These are phyloP conservation scores for Blastobotrys robertii DNA, from an alignment of 805 yeast genomes.

Conservation along the genomic window DNA sequence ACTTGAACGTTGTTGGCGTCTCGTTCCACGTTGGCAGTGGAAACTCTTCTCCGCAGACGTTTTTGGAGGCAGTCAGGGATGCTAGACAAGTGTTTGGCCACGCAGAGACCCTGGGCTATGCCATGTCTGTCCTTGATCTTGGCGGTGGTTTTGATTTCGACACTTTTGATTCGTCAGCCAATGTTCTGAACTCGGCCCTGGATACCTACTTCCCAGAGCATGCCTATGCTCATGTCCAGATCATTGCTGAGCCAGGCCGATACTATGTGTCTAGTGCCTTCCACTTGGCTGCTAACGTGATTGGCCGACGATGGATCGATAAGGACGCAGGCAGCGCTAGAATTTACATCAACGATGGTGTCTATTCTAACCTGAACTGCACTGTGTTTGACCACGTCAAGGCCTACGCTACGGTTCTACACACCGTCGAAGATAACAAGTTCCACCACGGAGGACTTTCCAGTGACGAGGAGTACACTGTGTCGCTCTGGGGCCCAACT, in stretches of 20 bases:
- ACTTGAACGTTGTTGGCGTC: slow-evolving; percentile 66
- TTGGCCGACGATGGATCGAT: slow-evolving; percentile 61
- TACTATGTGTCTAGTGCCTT: slow-evolving; percentile 79
- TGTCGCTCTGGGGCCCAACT: slow-evolving; percentile 95
- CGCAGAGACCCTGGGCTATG: slow-evolving; percentile 39
- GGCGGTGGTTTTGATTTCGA: slow-evolving; percentile 85
- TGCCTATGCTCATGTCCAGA: slow-evolving; percentile 25
- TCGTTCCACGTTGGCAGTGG: slow-evolving; percentile 97
- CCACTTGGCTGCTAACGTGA: slow-evolving; percentile 73
- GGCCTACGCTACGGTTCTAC: slow-evolving; percentile 61
- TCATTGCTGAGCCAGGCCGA: slow-evolving; percentile 94
- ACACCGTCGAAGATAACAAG: slow-evolving; percentile 27
- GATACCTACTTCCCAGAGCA: slow-evolving; percentile 47
- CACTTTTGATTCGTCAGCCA: slow-evolving; percentile 48
- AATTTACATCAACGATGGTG: slow-evolving; percentile 90
- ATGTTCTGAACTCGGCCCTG: slow-evolving; percentile 46
- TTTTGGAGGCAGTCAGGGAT: slow-evolving; percentile 62
- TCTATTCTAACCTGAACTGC: slow-evolving; percentile 92
- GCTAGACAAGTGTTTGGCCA: slow-evolving; percentile 57
- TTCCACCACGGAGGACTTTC: slow-evolving; percentile 1
- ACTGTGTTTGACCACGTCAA: slow-evolving; percentile 84
- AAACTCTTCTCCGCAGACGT: slow-evolving; percentile 59
- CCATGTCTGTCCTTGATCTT: slow-evolving; percentile 57
- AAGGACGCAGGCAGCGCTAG: slow-evolving; percentile 38
- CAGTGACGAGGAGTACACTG: slow-evolving; percentile 9